phyloP scores from a whole-genome alignment of 2,329 filamentous ascomycete species.

The Ceratocystis cubensis region DNA sequence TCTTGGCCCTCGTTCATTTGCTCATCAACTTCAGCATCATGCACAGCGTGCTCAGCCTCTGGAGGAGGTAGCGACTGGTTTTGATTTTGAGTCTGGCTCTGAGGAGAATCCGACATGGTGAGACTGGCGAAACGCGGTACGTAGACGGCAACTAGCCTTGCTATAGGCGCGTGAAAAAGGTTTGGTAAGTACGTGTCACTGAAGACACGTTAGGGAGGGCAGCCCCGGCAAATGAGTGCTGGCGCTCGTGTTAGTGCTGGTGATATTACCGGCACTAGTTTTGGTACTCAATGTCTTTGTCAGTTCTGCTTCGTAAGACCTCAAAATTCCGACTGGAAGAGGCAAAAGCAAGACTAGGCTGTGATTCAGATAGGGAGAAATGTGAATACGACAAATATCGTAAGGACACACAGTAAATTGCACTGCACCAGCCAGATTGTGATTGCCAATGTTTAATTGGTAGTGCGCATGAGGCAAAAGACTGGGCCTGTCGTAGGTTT shows the following conservation, averaged over 20 bases:
- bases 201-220: background rate
- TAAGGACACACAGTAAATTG: background rate
- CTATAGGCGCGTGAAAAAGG: background rate
- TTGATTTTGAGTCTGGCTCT: conserved; percentile 54
- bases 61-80: conserved; percentile 40
- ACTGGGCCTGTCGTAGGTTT: background rate
- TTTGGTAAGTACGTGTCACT: background rate
- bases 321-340: background rate
- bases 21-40: conserved; percentile 74
- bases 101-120: conserved; percentile 65
- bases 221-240: background rate
- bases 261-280: too few relatives aligned
- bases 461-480: background rate
- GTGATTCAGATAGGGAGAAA: background rate
- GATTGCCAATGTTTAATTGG: background rate
- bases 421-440: background rate
- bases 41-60: conserved; percentile 85
- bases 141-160: background rate
- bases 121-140: background rate
- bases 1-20: conserved; percentile 82
- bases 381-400: background rate
- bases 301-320: background rate
- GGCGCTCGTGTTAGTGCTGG: background rate
- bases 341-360: background rate
- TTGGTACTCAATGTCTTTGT: background rate